These are phyloP conservation scores for Vinca major DNA, from an alignment of 305 asterid species.

Conservation along the genomic window DNA sequence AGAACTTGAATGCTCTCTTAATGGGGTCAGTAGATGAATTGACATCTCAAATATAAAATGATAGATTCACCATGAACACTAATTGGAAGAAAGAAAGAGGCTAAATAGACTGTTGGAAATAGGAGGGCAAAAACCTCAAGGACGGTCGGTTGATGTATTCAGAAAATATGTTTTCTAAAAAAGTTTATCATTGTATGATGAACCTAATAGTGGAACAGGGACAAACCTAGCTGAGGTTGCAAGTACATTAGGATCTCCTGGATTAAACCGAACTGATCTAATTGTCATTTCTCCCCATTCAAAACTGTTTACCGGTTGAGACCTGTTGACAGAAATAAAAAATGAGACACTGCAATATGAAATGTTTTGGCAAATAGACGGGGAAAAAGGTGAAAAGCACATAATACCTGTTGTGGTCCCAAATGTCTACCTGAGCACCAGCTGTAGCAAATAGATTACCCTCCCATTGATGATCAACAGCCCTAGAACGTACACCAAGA, in stretches of 20 bases:
- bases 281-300: conserved; percentile 71
- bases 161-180: background rate
- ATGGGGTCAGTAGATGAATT: background rate
- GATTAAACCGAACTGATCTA: conserved; percentile 83
- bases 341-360: conserved; percentile 11
- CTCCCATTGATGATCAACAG: conserved; percentile 86
- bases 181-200: too few species aligned
- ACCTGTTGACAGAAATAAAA: conserved; percentile 40
- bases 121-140: background rate
- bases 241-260: conserved; percentile 79
- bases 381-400: conserved; percentile 1
- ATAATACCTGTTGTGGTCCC: conserved; percentile 90
- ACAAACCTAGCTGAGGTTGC: conserved; percentile 84
- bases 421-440: conserved; percentile 92
- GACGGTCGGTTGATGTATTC: background rate
- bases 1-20: background rate
- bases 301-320: conserved; percentile 82
- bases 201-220: background rate
- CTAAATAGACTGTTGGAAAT: background rate
- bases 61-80: background rate
- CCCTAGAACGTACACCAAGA: conserved; percentile 38
- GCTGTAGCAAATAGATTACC: conserved; percentile 92
- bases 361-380: conserved; percentile 2
- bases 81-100: background rate
- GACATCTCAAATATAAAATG: background rate